phyloP scores from a whole-genome alignment of 2,329 filamentous ascomycete genomes.

The Venturia effusa region DNA sequence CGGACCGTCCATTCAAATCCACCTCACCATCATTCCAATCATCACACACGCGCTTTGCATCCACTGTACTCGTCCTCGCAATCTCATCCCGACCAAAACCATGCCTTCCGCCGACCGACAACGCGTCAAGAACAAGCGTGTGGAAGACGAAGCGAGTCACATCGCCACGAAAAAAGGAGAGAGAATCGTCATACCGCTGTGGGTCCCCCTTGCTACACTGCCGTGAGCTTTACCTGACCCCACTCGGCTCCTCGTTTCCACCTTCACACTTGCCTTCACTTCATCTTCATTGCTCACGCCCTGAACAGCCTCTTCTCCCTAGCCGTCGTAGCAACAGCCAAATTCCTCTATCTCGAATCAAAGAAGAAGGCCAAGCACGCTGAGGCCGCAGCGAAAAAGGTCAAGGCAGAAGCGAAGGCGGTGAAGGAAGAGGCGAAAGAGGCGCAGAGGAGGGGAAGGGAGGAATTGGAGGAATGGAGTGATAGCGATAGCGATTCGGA shows the following conservation, averaged over 20 bases:
- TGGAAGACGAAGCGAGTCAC: not conserved
- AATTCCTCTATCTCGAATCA: not conserved
- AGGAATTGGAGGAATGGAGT: not conserved
- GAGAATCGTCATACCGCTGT: not conserved
- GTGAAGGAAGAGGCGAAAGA: conserved; percentile 8
- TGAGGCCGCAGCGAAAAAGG: not conserved
- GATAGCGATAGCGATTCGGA: conserved; percentile 12
- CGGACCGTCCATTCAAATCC: not conserved
- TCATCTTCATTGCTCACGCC: not conserved
- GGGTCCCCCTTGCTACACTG: not conserved
- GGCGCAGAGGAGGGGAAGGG: conserved; percentile 4
- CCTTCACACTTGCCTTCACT: not conserved
- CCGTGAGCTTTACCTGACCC: not conserved
- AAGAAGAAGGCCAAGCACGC: not conserved
- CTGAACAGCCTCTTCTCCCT: not conserved
- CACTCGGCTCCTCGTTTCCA: not conserved
- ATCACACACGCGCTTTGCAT: not conserved
- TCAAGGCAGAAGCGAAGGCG: not conserved
- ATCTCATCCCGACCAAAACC: not conserved
- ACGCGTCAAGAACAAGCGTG: not conserved
- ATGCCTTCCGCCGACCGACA: not conserved
- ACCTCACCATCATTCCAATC: not conserved
- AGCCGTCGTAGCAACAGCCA: not conserved
- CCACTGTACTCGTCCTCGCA: not conserved
- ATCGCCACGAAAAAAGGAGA: not conserved